Conservation (phyloP, 257 asterid species). For the Ajuga chamaepitys region DNA sequence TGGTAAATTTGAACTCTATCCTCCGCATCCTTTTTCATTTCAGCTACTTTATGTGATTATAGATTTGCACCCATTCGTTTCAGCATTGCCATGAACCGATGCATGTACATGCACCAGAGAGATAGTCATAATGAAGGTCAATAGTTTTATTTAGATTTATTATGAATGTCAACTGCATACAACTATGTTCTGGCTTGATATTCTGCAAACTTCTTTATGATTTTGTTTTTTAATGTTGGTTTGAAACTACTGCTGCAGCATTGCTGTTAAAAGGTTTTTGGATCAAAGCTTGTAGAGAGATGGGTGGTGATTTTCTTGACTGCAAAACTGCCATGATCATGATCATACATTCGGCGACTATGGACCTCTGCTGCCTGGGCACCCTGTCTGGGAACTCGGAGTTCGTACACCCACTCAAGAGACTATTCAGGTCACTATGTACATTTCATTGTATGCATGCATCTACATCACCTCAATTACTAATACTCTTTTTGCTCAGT, state of each 20-base stretch:
- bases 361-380: constrained; percentile 47
- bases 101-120: too few relatives aligned
- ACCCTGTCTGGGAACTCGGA: constrained; percentile 80
- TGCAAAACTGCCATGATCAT: constrained; percentile 16
- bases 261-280: constrained; percentile 68
- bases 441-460: background rate
- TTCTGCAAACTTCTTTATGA: too few relatives aligned
- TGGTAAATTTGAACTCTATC: too few relatives aligned
- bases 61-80: too few relatives aligned
- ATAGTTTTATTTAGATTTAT: too few relatives aligned
- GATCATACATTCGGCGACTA: constrained; percentile 23
- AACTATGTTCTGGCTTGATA: too few relatives aligned
- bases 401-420: constrained; percentile 48
- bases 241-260: constrained; percentile 41
- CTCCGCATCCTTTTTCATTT: too few relatives aligned
- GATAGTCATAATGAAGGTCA: too few relatives aligned
- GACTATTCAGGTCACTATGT: constrained; percentile 40
- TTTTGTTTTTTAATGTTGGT: too few relatives aligned
- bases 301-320: constrained; percentile 27
- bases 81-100: too few relatives aligned
- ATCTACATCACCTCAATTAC: background rate
- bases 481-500: constrained; percentile 15
- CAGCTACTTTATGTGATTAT: too few relatives aligned
- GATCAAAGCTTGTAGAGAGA: constrained; percentile 53
- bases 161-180: too few relatives aligned